phyloP scores from a whole-genome alignment of 495 filamentous ascomycete species.

The Hypoxylon intermedium region DNA sequence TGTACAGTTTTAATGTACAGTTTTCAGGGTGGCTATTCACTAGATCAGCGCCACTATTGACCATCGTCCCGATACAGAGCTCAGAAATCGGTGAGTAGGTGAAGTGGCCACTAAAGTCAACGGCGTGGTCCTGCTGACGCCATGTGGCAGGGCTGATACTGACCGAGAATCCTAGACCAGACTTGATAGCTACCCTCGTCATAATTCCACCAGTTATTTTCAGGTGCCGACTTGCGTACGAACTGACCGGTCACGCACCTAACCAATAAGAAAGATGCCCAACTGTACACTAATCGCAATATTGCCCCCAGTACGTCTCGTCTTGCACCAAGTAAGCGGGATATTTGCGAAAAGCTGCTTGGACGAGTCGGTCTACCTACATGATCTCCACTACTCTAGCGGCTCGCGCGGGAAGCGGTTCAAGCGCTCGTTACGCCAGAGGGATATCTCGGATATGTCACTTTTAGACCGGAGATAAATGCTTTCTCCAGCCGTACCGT shows the following conservation, averaged over 20 bases:
- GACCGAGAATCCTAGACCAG: conserved; percentile 7
- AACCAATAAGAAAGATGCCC: conserved; percentile 8
- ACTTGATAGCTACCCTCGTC: background rate
- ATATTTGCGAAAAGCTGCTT: background rate
- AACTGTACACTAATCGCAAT: background rate
- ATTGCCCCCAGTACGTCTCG: conserved; percentile 4
- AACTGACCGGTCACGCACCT: background rate
- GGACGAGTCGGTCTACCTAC: no score
- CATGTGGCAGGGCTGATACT: conserved; percentile 16
- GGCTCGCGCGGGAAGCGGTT: no score
- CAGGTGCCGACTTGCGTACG: background rate
- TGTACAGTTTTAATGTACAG: background rate
- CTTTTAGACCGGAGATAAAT: conserved; percentile 2
- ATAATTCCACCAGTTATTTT: background rate
- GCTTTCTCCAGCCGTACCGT: background rate
- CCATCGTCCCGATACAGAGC: background rate
- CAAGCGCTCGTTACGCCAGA: no score
- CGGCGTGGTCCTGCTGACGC: conserved; percentile 13
- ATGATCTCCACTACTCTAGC: no score
- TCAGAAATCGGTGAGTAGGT: background rate
- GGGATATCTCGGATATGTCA: no score
- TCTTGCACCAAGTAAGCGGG: conserved; percentile 3
- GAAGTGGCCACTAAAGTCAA: background rate
- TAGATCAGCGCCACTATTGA: background rate
- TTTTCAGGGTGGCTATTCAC: no score